A percentile compares a stretch with the other conserved stretches of the same genome.
phyloP scores from a whole-genome alignment of 2,329 filamentous ascomycete species.

The Didymella pomorum region DNA sequence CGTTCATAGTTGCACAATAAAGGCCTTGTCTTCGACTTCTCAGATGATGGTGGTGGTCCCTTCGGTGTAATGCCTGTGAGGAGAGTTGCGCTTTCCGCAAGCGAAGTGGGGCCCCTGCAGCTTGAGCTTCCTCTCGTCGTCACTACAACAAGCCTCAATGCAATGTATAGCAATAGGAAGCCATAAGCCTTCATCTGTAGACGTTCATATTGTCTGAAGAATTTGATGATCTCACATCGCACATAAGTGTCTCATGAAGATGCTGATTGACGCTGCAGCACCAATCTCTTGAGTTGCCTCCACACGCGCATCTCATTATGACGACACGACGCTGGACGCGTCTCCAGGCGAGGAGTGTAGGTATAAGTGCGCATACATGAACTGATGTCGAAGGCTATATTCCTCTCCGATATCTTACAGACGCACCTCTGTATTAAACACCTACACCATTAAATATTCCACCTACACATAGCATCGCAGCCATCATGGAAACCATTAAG shows the following conservation, averaged over 20 bases:
- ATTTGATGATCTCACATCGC: not conserved
- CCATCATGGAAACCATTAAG: slow-evolving; percentile 15
- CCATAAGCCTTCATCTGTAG: not conserved
- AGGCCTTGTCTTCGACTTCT: not conserved
- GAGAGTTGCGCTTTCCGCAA: not conserved
- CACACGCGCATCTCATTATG: slow-evolving; percentile 16
- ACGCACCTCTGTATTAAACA: not conserved
- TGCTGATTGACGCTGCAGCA: slow-evolving; percentile 1
- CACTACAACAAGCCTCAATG: not conserved
- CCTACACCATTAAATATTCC: no score
- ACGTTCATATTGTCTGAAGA: not conserved
- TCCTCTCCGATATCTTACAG: not conserved
- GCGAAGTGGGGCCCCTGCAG: slow-evolving; percentile 2
- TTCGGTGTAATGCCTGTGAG: not conserved
- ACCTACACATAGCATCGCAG: no score
- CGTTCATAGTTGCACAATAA: no score
- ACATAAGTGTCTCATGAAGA: not conserved
- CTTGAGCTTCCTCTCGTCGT: not conserved
- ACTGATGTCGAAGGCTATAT: not conserved
- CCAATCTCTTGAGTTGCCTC: not conserved
- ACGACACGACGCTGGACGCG: slow-evolving; percentile 19
- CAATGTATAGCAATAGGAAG: not conserved
- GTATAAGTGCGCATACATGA: not conserved
- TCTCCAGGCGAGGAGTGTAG: not conserved
- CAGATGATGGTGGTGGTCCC: not conserved